Evolutionary conservation across 2,329 filamentous ascomycete genomes (phyloP).

Genomic region (Parastagonospora avenae): DNA sequence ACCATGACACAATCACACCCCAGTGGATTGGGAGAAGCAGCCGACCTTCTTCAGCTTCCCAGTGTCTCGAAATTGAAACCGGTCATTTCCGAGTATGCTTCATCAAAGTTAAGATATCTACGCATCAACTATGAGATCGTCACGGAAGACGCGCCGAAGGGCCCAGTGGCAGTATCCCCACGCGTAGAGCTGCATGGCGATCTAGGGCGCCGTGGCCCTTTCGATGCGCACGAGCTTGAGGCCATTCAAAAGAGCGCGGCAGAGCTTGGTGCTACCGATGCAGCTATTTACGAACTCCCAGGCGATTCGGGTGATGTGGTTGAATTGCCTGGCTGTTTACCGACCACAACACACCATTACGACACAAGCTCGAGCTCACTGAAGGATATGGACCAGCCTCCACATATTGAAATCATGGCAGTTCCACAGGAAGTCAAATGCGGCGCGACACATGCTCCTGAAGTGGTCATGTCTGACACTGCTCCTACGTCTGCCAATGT

Average conservation of each 20-base stretch:
- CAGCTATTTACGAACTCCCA: slow-evolving; percentile 29
- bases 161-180: slow-evolving; percentile 16
- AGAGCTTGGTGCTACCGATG: slow-evolving; percentile 30
- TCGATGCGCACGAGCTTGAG: slow-evolving; percentile 35
- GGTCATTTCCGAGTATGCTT: slow-evolving; percentile 53
- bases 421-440: slow-evolving; percentile 44
- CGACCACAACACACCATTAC: not conserved
- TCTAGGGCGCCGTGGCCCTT: slow-evolving; percentile 19
- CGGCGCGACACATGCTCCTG: slow-evolving; percentile 54
- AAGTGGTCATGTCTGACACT: slow-evolving; percentile 43
- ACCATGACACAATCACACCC: slow-evolving; percentile 18
- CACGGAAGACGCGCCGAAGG: slow-evolving; percentile 50
- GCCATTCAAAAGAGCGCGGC: slow-evolving; percentile 9
- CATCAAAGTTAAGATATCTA: slow-evolving; percentile 58
- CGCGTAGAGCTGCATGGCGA: slow-evolving; percentile 35
- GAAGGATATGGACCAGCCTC: slow-evolving; percentile 1
- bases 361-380: not conserved
- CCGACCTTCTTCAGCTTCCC: slow-evolving; percentile 44
- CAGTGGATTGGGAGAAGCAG: slow-evolving; percentile 22
- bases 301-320: slow-evolving; percentile 33
- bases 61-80: slow-evolving; percentile 62
- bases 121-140: slow-evolving; percentile 61
- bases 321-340: slow-evolving; percentile 29
- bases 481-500: slow-evolving; percentile 23
- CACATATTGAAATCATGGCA: slow-evolving; percentile 31